Evolutionary conservation across 179 eudicot species (phyloP), one percentile per base, ranked within the genome.

Genomic region (Silene vulgaris): DNA sequence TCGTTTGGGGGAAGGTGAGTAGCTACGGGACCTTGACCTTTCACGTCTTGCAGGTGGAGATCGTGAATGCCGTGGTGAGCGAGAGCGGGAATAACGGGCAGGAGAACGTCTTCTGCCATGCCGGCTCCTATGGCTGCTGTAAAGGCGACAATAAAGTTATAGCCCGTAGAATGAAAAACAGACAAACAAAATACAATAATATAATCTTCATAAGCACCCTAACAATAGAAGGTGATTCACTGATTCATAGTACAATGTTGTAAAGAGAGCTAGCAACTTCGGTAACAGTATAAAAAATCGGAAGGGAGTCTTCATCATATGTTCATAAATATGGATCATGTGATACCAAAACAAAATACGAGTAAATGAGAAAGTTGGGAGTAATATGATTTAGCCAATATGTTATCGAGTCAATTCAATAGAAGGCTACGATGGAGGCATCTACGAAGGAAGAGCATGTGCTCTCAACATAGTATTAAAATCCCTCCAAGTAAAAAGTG

Each of bases 31-130:
- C 67, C 87, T 82, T 5, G 97, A 83, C 82, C 91, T 85, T 75
- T 68, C 89, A 83, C 84, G 75, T 16, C 94, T 93, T 35, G 93
- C 89, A 66, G 97, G 87, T 32, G 97, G 95, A 65, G 95, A 91
- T 35, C 86, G 92, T 57, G 97, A 91, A 73, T 78, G 68, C 7
- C 88, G 85, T 23, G 96, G 97, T 50, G 97, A 91, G 12, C 88
- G 90, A 4, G 92, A 90, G 11, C 89, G 90, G 13, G 92, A 90
- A 81, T 86, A 80, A 21, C 88, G 91, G 32, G 87, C 84, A 7
- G 92, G 97, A 50, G 97, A 92, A 50, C 91, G 84, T 69, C 98
- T 88, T 77, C 97, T 84, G 84, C 86, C 91, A 84, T 26, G 67
- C 8, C 91, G 84, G 23, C 93, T 85, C 64, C 97, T 86, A 48